Base-by-base conservation (phyloP, 1,284 basidiomycete species). In the Ustilago sp. region DNA sequence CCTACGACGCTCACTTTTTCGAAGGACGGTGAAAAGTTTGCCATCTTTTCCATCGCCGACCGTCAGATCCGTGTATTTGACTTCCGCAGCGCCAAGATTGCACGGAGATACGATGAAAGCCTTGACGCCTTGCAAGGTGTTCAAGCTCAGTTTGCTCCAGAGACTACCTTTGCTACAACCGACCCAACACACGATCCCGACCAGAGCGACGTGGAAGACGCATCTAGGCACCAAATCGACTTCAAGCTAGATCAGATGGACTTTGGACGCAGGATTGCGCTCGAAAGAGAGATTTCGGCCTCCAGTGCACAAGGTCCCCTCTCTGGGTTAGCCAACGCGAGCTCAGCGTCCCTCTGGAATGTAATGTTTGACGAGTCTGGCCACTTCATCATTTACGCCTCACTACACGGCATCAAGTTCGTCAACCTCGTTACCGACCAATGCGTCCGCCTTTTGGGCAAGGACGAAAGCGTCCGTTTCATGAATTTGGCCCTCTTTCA, bases 201-300 rank as follows among this genome's bases (percentile, higher is more conserved):
- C 9, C 15, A 56, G 0, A 47, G 17, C 32, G 23, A 61, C 12
- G 12, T 31, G 0, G 43, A 45, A 5, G 41, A 45, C 8, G 41
- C 23, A 11, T 7, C 51, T 17, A 57, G 58, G 28, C 56, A 39
- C 0, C 32, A 39, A 1, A 58, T 75, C 0, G 90, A 94, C 19
- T 94, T 93, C 87, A 92, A 91, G 83, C 91, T 99, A 11, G 97
- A 99, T 74, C 95, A 98, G 86, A 99, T 99, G 96, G 97, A 99
- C 86, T 98, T 99, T 83, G 96, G 97, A n/a, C 89, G 97, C 65
- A 89, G 97, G 11, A 88, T 99, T 55, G 97, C 97, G 1, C 89
- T 92, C 15, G 97, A 99, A 87, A 90, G 93, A 69, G 96, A 99
- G 82, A 87, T 99, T 54, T 94, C 98, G 85, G 89, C 92, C 45